phyloP scores from a whole-genome alignment of 2,329 filamentous ascomycete species.

The Fusarium gaditjirri region DNA sequence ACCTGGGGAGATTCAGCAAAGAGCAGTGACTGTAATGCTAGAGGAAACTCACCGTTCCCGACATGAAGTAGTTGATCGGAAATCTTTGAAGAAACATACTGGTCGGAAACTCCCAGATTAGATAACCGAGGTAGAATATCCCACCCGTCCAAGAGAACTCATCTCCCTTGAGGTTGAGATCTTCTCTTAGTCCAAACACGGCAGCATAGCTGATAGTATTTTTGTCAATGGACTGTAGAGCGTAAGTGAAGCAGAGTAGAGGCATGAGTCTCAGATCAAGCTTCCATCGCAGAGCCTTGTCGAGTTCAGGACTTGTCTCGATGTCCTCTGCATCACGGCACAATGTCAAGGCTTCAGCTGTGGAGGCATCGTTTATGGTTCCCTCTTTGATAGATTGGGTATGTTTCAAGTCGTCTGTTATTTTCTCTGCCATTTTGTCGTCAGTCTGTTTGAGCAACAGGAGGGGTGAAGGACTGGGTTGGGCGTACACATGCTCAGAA shows the following conservation, averaged over 20 bases:
- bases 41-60: neutral
- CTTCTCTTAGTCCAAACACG: neutral
- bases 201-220: slow-evolving; percentile 15
- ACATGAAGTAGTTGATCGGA: slow-evolving; percentile 13
- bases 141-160: slow-evolving; percentile 10
- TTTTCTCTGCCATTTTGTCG: neutral
- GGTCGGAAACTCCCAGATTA: slow-evolving; percentile 4
- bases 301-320: neutral
- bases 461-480: accelerated
- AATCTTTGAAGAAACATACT: slow-evolving; percentile 4
- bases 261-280: slow-evolving; percentile 3
- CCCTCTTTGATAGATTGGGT: neutral
- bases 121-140: neutral
- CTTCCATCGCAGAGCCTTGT: neutral
- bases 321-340: neutral
- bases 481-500: accelerated
- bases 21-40: accelerated
- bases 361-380: slow-evolving; percentile 2
- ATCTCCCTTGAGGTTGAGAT: neutral
- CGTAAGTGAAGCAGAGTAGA: neutral
- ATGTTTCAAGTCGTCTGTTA: neutral
- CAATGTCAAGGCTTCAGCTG: neutral
- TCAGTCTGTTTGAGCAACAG: accelerated
- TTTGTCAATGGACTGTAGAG: slow-evolving; percentile 4
- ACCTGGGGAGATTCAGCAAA: neutral